Evolutionary conservation across 179 eudicot genomes (phyloP).

Genomic region (Sideroxylon spinosum): DNA sequence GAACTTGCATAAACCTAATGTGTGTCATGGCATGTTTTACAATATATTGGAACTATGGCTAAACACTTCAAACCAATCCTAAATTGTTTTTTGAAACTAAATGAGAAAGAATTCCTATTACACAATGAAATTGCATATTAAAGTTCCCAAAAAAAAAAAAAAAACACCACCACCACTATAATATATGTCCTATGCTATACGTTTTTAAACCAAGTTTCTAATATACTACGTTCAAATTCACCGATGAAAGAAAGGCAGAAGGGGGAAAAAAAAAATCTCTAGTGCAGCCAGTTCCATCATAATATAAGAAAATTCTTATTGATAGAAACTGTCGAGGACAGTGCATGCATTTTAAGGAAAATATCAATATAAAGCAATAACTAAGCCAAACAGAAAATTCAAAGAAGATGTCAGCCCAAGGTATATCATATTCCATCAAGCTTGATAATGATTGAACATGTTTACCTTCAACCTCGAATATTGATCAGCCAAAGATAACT

Average conservation of each 20-base stretch:
- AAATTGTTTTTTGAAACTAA: background rate
- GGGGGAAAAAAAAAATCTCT: too few relatives aligned
- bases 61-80: background rate
- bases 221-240: background rate
- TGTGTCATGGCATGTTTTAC: background rate
- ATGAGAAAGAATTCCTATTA: background rate
- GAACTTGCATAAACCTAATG: background rate
- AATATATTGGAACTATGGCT: background rate
- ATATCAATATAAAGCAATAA: background rate
- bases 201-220: too few relatives aligned
- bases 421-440: background rate
- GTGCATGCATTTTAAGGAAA: too few relatives aligned
- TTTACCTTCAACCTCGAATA: constrained; percentile 75
- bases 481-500: constrained; percentile 89
- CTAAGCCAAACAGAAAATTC: background rate
- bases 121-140: background rate
- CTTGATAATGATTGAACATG: background rate
- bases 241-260: background rate
- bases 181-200: background rate
- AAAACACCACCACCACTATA: background rate
- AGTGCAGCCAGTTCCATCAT: too few relatives aligned
- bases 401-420: background rate
- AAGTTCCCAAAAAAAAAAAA: background rate
- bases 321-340: too few relatives aligned
- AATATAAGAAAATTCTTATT: too few relatives aligned